phyloP scores from a whole-genome alignment of 805 yeast species.

The Saturnispora saitoi region DNA sequence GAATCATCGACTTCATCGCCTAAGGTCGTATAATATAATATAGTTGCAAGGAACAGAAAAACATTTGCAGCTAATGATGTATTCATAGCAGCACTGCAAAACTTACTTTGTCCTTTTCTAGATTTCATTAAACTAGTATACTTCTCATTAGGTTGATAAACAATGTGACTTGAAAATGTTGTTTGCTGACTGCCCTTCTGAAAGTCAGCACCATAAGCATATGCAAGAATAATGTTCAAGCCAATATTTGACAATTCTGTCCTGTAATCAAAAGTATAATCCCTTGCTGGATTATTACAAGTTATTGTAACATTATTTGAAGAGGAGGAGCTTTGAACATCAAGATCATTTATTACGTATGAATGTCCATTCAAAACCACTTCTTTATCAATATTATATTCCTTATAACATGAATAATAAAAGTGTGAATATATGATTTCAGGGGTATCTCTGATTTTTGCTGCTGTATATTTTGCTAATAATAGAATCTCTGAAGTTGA shows the following conservation, averaged over 20 bases:
- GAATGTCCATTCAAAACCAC: constrained; percentile 3
- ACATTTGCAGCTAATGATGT: constrained; percentile 26
- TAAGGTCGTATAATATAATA: constrained; percentile 32
- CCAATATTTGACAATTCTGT: constrained; percentile 33
- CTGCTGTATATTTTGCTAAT: constrained; percentile 37
- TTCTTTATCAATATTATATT: constrained; percentile 22
- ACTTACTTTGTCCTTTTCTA: constrained; percentile 18
- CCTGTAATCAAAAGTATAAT: constrained; percentile 38
- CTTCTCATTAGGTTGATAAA: constrained; percentile 16
- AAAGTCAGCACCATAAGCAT: constrained; percentile 31
- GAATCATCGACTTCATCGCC: constrained; percentile 28
- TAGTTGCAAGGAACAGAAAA: constrained; percentile 24
- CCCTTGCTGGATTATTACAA: constrained; percentile 15
- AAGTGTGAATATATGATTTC: constrained; percentile 36
- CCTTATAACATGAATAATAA: constrained; percentile 39
- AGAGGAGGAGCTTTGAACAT: background rate
- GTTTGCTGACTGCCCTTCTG: background rate
- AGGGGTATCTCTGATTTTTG: constrained; percentile 40
- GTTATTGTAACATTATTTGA: constrained; percentile 5
- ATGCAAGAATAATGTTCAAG: constrained; percentile 37
- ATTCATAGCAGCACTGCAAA: constrained; percentile 26
- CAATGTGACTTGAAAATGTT: constrained; percentile 9
- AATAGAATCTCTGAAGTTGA: constrained; percentile 43
- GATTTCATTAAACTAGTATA: constrained; percentile 20
- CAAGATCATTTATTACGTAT: background rate